These are phyloP conservation scores for Patellifolia procumbens DNA, from an alignment of 179 eudicot genomes.

Conservation along the genomic window DNA sequence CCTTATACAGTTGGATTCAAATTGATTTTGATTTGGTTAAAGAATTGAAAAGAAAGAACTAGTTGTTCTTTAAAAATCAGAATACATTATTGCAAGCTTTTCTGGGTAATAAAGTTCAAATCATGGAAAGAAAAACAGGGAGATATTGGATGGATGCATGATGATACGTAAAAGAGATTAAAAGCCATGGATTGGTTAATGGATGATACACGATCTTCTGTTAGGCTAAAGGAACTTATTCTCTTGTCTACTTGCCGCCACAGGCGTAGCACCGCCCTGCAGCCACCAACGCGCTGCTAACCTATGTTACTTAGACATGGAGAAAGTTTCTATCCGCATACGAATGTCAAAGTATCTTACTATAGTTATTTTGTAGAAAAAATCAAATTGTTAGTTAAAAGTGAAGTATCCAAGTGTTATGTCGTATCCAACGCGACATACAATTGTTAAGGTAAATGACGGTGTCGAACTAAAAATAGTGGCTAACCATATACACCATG, in stretches of 20 bases:
- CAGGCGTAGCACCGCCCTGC: not conserved
- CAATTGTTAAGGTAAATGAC: no score
- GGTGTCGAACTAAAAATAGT: no score
- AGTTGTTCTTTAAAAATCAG: not conserved
- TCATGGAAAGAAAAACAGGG: conserved; percentile 20
- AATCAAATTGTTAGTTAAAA: no score
- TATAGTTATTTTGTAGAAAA: no score
- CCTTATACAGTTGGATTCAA: not conserved
- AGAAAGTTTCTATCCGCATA: no score
- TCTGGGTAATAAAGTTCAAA: conserved; percentile 9
- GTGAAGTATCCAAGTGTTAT: no score
- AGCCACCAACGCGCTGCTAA: not conserved
- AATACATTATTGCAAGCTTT: conserved; percentile 15
- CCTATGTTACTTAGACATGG: no score
- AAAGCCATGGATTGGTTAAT: conserved; percentile 16
- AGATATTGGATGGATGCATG: conserved; percentile 33
- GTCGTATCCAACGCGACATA: no score
- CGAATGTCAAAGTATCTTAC: no score
- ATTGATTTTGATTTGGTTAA: conserved; percentile 11
- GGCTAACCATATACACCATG: not conserved
- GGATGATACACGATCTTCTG: conserved; percentile 33
- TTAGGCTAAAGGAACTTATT: conserved; percentile 34
- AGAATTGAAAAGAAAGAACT: not conserved
- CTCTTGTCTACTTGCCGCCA: conserved; percentile 12
- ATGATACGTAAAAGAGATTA: conserved; percentile 24